Evolutionary conservation across 1,139 yeast genomes (phyloP).

Genomic region (Candida frijolesensis): DNA sequence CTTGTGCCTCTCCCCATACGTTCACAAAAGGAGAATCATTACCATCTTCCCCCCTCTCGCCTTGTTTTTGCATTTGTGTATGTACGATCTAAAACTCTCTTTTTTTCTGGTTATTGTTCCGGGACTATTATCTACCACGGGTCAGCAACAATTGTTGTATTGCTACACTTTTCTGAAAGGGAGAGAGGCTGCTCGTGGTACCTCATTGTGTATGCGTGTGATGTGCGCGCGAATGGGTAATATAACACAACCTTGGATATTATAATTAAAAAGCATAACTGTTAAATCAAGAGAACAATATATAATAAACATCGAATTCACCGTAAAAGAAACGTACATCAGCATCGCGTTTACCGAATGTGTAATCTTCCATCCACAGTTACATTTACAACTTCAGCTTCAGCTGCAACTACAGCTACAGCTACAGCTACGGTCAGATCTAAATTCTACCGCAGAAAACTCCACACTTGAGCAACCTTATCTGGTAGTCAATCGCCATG

Average conservation of each 20-base stretch:
- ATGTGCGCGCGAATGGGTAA: background rate
- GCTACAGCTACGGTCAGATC: too few species aligned
- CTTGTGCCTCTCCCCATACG: background rate
- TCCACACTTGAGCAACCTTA: background rate
- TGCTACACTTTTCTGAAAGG: background rate
- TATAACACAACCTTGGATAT: background rate
- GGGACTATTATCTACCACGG: background rate
- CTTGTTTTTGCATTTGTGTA: background rate
- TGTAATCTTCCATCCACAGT: background rate
- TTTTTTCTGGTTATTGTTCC: constrained; percentile 2
- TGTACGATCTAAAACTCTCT: background rate
- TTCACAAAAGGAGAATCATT: background rate
- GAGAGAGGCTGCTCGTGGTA: background rate
- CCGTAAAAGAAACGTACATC: background rate
- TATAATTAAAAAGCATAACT: background rate
- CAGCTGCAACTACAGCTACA: too few species aligned
- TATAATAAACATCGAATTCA: background rate
- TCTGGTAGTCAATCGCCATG: background rate
- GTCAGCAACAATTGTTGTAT: background rate
- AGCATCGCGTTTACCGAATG: background rate
- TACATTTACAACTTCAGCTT: background rate
- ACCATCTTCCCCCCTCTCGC: background rate
- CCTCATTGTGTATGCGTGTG: background rate
- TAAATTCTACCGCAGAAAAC: background rate
- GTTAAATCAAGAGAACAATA: background rate